Evolutionary conservation across 768 basidiomycete species (phyloP), one percentile per base, ranked within the genome.

Genomic region (Trametes elegans): DNA sequence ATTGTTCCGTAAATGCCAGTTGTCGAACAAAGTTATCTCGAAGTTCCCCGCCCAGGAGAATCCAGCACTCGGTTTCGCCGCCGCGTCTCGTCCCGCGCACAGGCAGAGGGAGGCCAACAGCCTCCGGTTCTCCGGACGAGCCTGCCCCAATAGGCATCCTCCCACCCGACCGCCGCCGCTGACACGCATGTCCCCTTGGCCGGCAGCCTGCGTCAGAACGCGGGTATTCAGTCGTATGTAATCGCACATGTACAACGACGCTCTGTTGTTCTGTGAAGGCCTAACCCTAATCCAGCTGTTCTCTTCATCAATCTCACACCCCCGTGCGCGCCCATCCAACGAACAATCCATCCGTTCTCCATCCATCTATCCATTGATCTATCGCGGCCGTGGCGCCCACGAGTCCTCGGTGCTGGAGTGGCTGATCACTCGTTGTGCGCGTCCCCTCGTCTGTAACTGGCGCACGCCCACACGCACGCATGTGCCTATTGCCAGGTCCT

Each of bases 181-280:
- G 53, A 48, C 46, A 23, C 53, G 42, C 38, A 7, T 36, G 26
- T 11, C 27, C 18, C 31, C 13, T 26, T 28, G 16, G 24, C 53
- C 36, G 29, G 36, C 48, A n/a, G 44, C 26, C 26, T 47, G 46
- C 55, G 49, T 48, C 55, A 49, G 41, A 43, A 49, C 28, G 21
- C 28, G 26, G n/a, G n/a, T n/a, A n/a, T n/a, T n/a, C n/a, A n/a
- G n/a, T n/a, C n/a, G n/a, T n/a, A n/a, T n/a, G n/a, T n/a, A n/a
- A n/a, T n/a, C n/a, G n/a, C n/a, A n/a, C n/a, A n/a, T 28, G 24
- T 39, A 31, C 39, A 18, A 31, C 31, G 32, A 42, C 42, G 31
- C 41, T 21, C 19, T 42, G 27, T 47, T 56, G 42, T 57, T 57
- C 48, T 57, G 55, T 50, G 55, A 57, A 50, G 55, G 55, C 28